These are phyloP conservation scores for Escovopsis weberi DNA, from an alignment of 2,329 filamentous ascomycete genomes.

Conservation along the genomic window DNA sequence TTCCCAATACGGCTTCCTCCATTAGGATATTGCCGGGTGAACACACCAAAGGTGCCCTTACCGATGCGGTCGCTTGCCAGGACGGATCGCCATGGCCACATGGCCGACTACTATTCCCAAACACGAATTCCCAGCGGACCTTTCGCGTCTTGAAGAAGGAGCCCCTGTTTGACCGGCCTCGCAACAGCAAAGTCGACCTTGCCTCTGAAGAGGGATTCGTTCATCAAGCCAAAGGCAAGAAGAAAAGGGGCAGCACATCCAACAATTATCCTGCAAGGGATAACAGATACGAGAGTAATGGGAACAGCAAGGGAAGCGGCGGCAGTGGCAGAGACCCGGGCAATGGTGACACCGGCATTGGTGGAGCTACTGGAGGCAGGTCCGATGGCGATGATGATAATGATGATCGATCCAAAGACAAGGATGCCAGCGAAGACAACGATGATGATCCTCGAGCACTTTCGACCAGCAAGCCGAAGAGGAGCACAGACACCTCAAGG, in stretches of 20 bases:
- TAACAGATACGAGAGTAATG: not conserved
- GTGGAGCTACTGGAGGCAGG: slow-evolving; percentile 4
- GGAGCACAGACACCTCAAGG: slow-evolving; percentile 14
- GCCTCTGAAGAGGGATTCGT: slow-evolving; percentile 37
- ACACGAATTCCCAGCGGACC: too few species aligned
- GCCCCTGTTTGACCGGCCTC: slow-evolving; percentile 24
- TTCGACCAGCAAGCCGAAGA: slow-evolving; percentile 27
- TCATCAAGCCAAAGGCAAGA: slow-evolving; percentile 43
- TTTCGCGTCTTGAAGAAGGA: not conserved
- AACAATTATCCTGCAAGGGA: slow-evolving; percentile 1
- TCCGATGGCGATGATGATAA: slow-evolving; percentile 39
- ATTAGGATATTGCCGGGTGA: slow-evolving; percentile 8
- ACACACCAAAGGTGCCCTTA: slow-evolving; percentile 17
- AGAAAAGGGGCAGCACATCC: slow-evolving; percentile 24
- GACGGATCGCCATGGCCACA: not conserved
- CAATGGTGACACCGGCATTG: slow-evolving; percentile 1
- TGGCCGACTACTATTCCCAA: not conserved
- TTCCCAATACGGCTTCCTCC: slow-evolving; percentile 23
- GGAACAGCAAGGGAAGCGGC: not conserved
- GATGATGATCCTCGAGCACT: slow-evolving; percentile 14
- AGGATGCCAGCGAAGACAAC: slow-evolving; percentile 6
- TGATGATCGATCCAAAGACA: slow-evolving; percentile 16
- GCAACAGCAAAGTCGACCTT: slow-evolving; percentile 40
- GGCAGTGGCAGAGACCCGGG: not conserved
- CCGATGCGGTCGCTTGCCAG: slow-evolving; percentile 15